Percentiles rank a stretch among this genome's conserved stretches.
Evolutionary conservation across 192 early-diverging fungal species (phyloP).

Genomic region (Diversispora epigaea): DNA sequence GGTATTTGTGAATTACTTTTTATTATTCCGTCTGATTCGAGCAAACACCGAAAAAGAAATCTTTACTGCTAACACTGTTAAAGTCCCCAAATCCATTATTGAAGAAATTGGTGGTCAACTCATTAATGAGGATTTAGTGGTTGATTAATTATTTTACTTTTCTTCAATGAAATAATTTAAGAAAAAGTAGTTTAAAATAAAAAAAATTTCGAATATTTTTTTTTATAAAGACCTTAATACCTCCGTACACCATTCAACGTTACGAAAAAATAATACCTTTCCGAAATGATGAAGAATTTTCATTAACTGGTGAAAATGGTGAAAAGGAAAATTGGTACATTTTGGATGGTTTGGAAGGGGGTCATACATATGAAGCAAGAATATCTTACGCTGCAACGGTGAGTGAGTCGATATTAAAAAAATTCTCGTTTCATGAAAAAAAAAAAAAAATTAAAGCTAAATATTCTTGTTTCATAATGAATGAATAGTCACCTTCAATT

Average conservation of each 20-base stretch:
- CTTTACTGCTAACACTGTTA: constrained; percentile 1
- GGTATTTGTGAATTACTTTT: neutral
- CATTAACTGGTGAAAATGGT: neutral
- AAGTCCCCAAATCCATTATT: neutral
- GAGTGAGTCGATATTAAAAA: constrained; percentile 24
- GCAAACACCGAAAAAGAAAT: constrained; percentile 32
- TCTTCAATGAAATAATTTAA: neutral
- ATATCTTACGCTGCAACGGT: constrained; percentile 46
- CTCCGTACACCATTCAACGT: constrained; percentile 23
- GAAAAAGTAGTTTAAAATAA: neutral
- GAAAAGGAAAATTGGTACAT: constrained; percentile 42
- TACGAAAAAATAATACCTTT: constrained; percentile 19
- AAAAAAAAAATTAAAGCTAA: neutral
- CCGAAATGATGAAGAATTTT: neutral
- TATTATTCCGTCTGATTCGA: neutral
- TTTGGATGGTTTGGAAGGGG: constrained; percentile 37
- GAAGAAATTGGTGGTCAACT: neutral
- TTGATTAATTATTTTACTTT: neutral
- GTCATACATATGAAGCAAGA: constrained; percentile 39
- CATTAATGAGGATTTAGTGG: neutral
- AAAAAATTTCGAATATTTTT: neutral
- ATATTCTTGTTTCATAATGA: neutral
- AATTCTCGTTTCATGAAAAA: neutral
- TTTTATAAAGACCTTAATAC: constrained; percentile 20
- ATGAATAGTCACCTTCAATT: constrained; percentile 11